These are phyloP conservation scores for Trifolium repens DNA, from an alignment of 306 rosid genomes.

Conservation along the genomic window DNA sequence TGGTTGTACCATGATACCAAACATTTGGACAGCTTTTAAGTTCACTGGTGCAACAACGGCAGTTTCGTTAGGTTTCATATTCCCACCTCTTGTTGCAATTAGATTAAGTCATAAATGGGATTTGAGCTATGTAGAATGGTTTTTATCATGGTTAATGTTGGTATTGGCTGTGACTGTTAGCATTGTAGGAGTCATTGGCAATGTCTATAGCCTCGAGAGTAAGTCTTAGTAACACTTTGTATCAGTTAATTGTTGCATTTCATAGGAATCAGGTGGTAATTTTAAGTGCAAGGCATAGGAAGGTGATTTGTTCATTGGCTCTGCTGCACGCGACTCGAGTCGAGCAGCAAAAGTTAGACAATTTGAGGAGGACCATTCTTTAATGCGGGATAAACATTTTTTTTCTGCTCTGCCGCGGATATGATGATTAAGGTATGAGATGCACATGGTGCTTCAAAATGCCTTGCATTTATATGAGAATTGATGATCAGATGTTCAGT, in stretches of 20 bases:
- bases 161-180: slow-evolving; percentile 69
- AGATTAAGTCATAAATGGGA: slow-evolving; percentile 59
- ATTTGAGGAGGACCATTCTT: slow-evolving; percentile 43
- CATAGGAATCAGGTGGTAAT: slow-evolving; percentile 28
- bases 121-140: slow-evolving; percentile 60
- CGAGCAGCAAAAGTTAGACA: slow-evolving; percentile 25
- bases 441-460: slow-evolving; percentile 41
- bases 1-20: slow-evolving; percentile 93
- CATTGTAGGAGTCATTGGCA: slow-evolving; percentile 75
- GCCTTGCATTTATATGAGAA: slow-evolving; percentile 35
- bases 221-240: slow-evolving; percentile 53
- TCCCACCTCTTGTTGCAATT: slow-evolving; percentile 76
- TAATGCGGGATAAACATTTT: slow-evolving; percentile 13
- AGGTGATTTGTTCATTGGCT: slow-evolving; percentile 39
- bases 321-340: slow-evolving; percentile 26
- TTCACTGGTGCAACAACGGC: slow-evolving; percentile 97
- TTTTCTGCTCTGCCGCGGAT: slow-evolving; percentile 1
- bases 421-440: slow-evolving; percentile 42
- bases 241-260: slow-evolving; percentile 31
- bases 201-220: slow-evolving; percentile 66
- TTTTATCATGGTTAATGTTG: slow-evolving; percentile 74
- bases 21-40: slow-evolving; percentile 94
- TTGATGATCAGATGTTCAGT: slow-evolving; percentile 31
- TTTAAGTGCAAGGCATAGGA: slow-evolving; percentile 20
- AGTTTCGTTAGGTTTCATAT: slow-evolving; percentile 86